These are phyloP conservation scores for Stagonosporopsis cucurbitacearum DNA, from an alignment of 2,329 filamentous ascomycete species.

Conservation along the genomic window DNA sequence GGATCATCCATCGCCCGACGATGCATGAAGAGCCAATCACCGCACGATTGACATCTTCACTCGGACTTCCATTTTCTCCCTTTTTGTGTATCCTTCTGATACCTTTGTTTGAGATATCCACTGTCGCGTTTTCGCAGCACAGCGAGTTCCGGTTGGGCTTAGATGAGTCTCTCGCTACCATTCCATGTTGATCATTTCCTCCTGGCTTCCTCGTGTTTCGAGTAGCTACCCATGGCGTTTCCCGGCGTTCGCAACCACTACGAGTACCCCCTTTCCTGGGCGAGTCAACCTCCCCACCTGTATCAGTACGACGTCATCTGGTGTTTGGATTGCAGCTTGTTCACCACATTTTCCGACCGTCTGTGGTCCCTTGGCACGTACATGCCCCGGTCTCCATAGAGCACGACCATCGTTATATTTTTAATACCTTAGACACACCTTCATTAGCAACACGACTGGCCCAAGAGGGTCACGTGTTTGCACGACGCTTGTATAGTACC, in stretches of 20 bases:
- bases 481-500: conserved; percentile 48
- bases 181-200: conserved; percentile 6
- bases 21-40: conserved; percentile 46
- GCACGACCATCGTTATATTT: conserved; percentile 45
- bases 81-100: conserved; percentile 33
- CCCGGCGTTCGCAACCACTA: conserved; percentile 28
- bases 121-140: conserved; percentile 39
- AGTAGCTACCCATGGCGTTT: conserved; percentile 29
- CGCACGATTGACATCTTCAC: conserved; percentile 31
- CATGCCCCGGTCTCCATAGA: conserved; percentile 30
- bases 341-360: conserved; percentile 19
- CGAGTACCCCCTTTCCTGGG: conserved; percentile 36
- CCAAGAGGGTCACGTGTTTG: conserved; percentile 25
- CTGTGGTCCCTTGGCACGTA: conserved; percentile 27
- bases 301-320: conserved; percentile 37
- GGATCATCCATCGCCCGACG: conserved; percentile 57
- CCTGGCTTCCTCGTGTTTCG: conserved; percentile 7
- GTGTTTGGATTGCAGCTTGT: conserved; percentile 12
- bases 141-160: conserved; percentile 35
- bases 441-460: conserved; percentile 36
- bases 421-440: conserved; percentile 47
- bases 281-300: conserved; percentile 36
- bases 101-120: conserved; percentile 47
- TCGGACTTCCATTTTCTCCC: conserved; percentile 20
- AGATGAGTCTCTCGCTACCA: conserved; percentile 41